phyloP scores from a whole-genome alignment of 2,329 filamentous ascomycete species.

The Alternaria angustiovoidea region DNA sequence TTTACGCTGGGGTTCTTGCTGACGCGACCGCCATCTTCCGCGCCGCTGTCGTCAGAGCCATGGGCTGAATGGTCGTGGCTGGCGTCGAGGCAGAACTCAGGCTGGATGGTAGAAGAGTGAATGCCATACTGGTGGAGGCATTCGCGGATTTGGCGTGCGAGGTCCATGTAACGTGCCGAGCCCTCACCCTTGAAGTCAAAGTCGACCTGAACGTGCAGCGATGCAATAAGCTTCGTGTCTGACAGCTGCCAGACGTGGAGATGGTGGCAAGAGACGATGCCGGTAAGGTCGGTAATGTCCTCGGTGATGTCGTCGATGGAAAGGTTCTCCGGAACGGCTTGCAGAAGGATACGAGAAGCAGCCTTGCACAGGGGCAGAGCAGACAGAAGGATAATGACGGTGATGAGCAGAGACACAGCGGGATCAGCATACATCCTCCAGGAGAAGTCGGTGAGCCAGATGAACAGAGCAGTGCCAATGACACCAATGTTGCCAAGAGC shows the following conservation, averaged over 20 bases:
- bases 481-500: constrained; percentile 87
- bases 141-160: constrained; percentile 81
- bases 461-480: constrained; percentile 82
- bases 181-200: constrained; percentile 88
- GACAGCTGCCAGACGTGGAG: constrained; percentile 98
- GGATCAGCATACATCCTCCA: constrained; percentile 91
- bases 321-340: constrained; percentile 90
- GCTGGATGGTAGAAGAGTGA: constrained; percentile 96
- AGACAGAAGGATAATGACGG: constrained; percentile 74
- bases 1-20: constrained; percentile 50
- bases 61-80: constrained; percentile 53
- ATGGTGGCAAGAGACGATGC: constrained; percentile 91
- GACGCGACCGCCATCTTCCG: constrained; percentile 36
- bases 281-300: constrained; percentile 85
- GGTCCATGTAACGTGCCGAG: constrained; percentile 83
- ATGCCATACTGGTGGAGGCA: constrained; percentile 97
- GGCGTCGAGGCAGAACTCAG: constrained; percentile 71
- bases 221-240: constrained; percentile 92
- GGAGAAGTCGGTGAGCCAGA: constrained; percentile 86
- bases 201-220: constrained; percentile 89
- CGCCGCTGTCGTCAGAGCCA: constrained; percentile 42
- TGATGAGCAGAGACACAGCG: constrained; percentile 91
- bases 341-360: constrained; percentile 86
- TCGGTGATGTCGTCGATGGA: constrained; percentile 89
- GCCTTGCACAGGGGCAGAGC: constrained; percentile 81